Conservation (phyloP, 1,284 basidiomycete genomes). For the Ceratobasidium sp. region DNA sequence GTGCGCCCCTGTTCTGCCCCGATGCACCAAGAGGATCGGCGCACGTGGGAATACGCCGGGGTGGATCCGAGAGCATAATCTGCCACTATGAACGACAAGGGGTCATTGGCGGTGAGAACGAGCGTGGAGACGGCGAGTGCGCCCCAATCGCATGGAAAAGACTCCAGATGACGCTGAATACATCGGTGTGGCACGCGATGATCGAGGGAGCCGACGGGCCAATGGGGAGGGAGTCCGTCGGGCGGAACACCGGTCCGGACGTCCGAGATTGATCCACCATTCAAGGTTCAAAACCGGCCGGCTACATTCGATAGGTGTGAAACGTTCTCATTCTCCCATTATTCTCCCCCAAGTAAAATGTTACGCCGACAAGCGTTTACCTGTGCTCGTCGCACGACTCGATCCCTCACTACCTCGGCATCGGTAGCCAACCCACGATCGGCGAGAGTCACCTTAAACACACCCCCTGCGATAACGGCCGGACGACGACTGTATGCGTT, state of each 20-base stretch:
- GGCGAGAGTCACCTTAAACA: background rate
- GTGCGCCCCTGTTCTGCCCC: background rate
- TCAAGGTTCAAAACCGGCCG: constrained; percentile 24
- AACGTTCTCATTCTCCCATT: too few relatives aligned
- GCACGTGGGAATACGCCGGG: background rate
- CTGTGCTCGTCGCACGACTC: background rate
- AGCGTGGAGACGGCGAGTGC: too few relatives aligned
- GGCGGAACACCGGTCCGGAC: background rate
- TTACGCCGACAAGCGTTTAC: constrained; percentile 18
- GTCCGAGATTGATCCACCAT: constrained; percentile 4
- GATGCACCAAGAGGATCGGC: background rate
- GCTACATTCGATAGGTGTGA: too few relatives aligned
- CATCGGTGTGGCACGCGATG: background rate
- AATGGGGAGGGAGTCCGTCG: constrained; percentile 26
- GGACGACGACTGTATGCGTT: constrained; percentile 35
- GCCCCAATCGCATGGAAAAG: too few relatives aligned
- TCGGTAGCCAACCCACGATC: constrained; percentile 21
- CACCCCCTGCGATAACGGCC: background rate
- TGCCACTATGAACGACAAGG: too few relatives aligned
- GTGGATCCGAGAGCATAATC: background rate
- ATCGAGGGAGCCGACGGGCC: constrained; percentile 2
- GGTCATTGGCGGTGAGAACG: too few relatives aligned
- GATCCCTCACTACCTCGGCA: constrained; percentile 19
- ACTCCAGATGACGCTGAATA: too few relatives aligned
- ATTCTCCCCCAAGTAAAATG: constrained; percentile 6